These are phyloP conservation scores for Mimosa bimucronata DNA, from an alignment of 306 rosid species.

Conservation along the genomic window DNA sequence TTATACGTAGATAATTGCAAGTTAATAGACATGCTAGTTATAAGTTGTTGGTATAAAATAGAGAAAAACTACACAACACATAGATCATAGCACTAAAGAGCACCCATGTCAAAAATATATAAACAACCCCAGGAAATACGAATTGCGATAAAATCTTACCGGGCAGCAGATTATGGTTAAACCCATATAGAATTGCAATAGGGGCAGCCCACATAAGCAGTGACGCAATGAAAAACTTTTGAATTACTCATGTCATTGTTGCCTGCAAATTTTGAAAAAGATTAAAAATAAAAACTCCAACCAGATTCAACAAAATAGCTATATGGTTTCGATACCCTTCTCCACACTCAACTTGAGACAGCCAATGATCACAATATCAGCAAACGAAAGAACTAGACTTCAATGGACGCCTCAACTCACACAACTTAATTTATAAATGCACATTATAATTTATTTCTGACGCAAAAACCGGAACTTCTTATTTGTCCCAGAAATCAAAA, in stretches of 20 bases:
- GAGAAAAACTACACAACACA: neutral
- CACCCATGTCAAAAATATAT: constrained; percentile 2
- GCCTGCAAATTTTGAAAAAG: constrained; percentile 36
- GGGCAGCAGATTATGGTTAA: constrained; percentile 75
- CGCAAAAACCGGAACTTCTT: too few relatives aligned
- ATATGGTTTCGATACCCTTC: neutral
- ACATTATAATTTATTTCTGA: neutral
- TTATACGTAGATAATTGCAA: neutral
- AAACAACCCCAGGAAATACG: neutral
- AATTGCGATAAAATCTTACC: constrained; percentile 49
- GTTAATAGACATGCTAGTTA: neutral
- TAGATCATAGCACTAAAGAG: constrained; percentile 11
- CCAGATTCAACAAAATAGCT: neutral
- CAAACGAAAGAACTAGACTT: neutral
- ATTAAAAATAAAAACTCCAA: constrained; percentile 1
- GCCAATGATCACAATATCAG: neutral
- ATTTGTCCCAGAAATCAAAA: too few relatives aligned
- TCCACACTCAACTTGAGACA: neutral
- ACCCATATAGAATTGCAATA: constrained; percentile 68
- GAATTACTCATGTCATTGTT: constrained; percentile 62
- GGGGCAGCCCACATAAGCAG: constrained; percentile 79
- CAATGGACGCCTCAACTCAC: neutral
- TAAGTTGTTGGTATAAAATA: neutral
- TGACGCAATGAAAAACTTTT: constrained; percentile 72
- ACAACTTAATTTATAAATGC: neutral